Conservation (phyloP, 164 flowering plant genomes). For the Tinospora cordifolia region DNA sequence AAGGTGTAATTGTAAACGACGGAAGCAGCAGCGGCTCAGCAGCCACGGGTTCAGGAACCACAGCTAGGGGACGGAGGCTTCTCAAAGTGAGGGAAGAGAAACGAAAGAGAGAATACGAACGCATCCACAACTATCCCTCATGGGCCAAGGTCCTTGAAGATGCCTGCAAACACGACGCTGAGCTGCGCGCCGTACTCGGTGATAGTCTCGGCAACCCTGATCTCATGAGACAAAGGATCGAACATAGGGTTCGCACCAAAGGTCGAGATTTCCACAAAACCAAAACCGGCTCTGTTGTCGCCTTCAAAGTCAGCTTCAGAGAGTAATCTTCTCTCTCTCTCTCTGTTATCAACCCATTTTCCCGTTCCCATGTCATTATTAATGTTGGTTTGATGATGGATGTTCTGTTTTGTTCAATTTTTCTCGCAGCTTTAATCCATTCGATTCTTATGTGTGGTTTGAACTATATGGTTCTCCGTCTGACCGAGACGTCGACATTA, state of each 20-base stretch:
- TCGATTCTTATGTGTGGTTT: slow-evolving; percentile 80
- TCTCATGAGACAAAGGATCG: slow-evolving; percentile 71
- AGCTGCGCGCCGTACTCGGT: slow-evolving; percentile 79
- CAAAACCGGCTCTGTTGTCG: slow-evolving; percentile 75
- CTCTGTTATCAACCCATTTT: too few species aligned
- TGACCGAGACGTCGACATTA: slow-evolving; percentile 75
- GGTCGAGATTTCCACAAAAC: slow-evolving; percentile 62
- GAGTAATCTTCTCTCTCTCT: slow-evolving; percentile 49
- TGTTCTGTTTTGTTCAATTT: too few species aligned
- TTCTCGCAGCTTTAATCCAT: slow-evolving; percentile 68
- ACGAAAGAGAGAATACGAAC: slow-evolving; percentile 63
- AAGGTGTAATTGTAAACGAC: neutral
- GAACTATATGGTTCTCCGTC: slow-evolving; percentile 84
- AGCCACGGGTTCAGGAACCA: slow-evolving; percentile 65
- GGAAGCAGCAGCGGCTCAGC: neutral
- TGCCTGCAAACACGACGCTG: slow-evolving; percentile 66
- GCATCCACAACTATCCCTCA: slow-evolving; percentile 62
- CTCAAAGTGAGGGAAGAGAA: slow-evolving; percentile 75
- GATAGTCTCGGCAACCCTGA: slow-evolving; percentile 95
- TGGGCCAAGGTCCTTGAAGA: slow-evolving; percentile 91
- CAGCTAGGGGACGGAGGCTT: slow-evolving; percentile 75
- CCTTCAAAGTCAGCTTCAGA: slow-evolving; percentile 94
- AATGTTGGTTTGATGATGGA: too few species aligned
- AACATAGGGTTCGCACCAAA: slow-evolving; percentile 67
- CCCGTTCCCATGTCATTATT: too few species aligned